Base-by-base conservation (phyloP, 768 basidiomycete species). In the Kondoa malvinella region DNA sequence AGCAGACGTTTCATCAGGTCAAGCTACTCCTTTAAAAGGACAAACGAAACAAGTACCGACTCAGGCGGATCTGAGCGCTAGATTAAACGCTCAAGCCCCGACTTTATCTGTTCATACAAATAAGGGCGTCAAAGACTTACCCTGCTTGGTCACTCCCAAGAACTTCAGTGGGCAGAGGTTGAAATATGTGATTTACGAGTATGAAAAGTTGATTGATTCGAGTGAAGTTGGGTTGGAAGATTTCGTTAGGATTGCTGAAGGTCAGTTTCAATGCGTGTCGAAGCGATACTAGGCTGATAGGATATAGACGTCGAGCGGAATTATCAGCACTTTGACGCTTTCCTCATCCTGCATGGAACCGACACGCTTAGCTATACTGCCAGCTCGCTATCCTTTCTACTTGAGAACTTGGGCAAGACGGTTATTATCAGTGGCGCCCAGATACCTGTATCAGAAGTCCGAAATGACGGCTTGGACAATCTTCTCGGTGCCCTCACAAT, bases 391-490 rank as follows among this genome's bases (percentile, higher is more conserved):
- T 88, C 87, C 74, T 96, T 95, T 76, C 78, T 96, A 66, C 81
- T 96, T 4, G 91, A 95, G 78, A 90, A 95, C 71, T 81, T 96
- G 1, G 89, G 90, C 61, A 92, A 90, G 79, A 91, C 89, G 0
- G 64, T 65, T 56, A 89, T 94, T 68, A 72, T 92, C 32, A 94
- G 89, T 0, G 92, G 92, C 15, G 90, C 92, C 0, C 92, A 95
- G 78, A 94, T 96, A 34, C 89, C 92, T 16, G 79, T 92, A 34
- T 90, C 88, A 1, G 87, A 91, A 74, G 79, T 92, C 59, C 83
- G 90, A n/a, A 95, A 92, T 72, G 92, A 96, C 76, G 90, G 91
- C 4, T 85, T 91, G 3, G 92, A 94, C 72, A 96, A 95, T 75
- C 79, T 95, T 12, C 84, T 95, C 75, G 91, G 89, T 4, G 87